These are phyloP conservation scores for Sclerotinia nivalis DNA, from an alignment of 2,329 filamentous ascomycete genomes.

Conservation along the genomic window DNA sequence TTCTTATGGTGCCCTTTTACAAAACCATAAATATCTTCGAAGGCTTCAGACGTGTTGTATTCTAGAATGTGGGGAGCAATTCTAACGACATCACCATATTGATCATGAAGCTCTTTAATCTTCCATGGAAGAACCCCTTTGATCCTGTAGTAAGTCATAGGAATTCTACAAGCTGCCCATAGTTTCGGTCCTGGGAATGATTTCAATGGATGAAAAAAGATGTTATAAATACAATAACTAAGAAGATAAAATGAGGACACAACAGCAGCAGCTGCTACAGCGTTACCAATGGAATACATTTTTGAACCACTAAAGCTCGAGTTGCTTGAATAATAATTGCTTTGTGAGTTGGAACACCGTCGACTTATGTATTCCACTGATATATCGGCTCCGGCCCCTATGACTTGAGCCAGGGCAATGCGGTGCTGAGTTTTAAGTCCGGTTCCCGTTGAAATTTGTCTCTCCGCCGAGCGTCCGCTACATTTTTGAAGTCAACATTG, in stretches of 20 bases:
- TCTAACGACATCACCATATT: slow-evolving; percentile 29
- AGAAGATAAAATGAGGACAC: neutral
- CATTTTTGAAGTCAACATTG: neutral
- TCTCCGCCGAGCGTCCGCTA: slow-evolving; percentile 9
- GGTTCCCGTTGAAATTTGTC: neutral
- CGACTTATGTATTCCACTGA: neutral
- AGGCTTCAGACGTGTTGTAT: slow-evolving; percentile 25
- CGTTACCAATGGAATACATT: neutral
- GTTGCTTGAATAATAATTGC: neutral
- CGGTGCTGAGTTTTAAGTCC: neutral
- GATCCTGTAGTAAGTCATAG: slow-evolving; percentile 2
- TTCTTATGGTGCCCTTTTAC: neutral
- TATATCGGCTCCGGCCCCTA: neutral
- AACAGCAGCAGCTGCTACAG: neutral
- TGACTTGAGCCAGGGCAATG: neutral
- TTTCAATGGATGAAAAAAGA: slow-evolving; percentile 27
- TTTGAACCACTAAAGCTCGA: neutral
- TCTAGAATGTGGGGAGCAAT: slow-evolving; percentile 26
- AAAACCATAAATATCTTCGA: slow-evolving; percentile 26
- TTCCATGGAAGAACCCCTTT: slow-evolving; percentile 5
- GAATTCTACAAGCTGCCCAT: slow-evolving; percentile 19
- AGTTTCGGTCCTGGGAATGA: slow-evolving; percentile 26
- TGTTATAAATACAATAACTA: slow-evolving; percentile 22
- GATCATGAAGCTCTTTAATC: slow-evolving; percentile 24
- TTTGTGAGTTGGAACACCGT: neutral